These are phyloP conservation scores for Cytospora mali DNA, from an alignment of 2,329 filamentous ascomycete genomes.

Conservation along the genomic window DNA sequence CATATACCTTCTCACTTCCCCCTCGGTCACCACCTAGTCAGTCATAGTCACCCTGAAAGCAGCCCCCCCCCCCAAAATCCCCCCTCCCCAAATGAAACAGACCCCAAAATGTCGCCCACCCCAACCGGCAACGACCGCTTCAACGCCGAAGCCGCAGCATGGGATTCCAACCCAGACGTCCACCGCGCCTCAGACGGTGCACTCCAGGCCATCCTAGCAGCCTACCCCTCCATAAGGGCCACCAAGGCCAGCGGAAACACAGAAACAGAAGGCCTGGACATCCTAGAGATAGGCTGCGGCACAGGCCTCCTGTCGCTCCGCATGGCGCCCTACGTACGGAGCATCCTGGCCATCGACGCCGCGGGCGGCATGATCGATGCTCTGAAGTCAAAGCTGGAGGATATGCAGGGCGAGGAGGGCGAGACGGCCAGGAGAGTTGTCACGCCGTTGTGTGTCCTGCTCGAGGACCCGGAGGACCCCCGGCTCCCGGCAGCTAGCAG, in stretches of 20 bases:
- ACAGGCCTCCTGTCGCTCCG: conserved; percentile 56
- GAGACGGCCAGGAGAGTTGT: conserved; percentile 42
- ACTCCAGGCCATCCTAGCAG: conserved; percentile 46
- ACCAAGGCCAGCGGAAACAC: conserved; percentile 14
- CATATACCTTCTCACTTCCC: not conserved
- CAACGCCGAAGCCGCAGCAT: conserved; percentile 55
- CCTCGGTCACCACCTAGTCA: too few species aligned
- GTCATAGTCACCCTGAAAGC: too few species aligned
- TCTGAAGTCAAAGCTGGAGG: conserved; percentile 48
- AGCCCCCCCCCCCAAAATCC: not conserved
- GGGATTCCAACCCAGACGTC: conserved; percentile 57
- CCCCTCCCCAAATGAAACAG: not conserved
- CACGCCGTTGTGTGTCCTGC: conserved; percentile 47
- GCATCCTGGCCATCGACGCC: conserved; percentile 56
- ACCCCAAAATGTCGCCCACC: not conserved
- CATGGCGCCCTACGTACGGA: conserved; percentile 50
- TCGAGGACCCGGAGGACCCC: conserved; percentile 53
- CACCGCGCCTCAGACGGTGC: conserved; percentile 48
- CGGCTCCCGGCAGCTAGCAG: conserved; percentile 41
- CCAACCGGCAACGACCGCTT: conserved; percentile 48
- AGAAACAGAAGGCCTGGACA: conserved; percentile 39
- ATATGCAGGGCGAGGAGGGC: conserved; percentile 19
- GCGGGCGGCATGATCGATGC: conserved; percentile 58
- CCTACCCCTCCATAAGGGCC: conserved; percentile 5
- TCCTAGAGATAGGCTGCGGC: conserved; percentile 60